Evolutionary conservation across 345 rosid species (phyloP).

Genomic region (Passiflora organensis): DNA sequence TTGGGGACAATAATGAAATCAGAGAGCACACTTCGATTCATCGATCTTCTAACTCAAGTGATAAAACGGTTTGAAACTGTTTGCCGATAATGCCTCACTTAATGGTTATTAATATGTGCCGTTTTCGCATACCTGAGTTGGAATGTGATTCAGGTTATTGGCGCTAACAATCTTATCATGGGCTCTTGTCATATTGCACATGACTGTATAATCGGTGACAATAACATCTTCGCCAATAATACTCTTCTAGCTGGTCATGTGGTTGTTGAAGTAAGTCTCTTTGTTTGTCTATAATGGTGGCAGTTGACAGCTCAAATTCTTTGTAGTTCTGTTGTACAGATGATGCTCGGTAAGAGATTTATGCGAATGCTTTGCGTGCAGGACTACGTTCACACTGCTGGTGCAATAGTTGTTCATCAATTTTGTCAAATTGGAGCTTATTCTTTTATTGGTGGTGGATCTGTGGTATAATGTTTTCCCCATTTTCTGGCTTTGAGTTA

Average conservation of each 20-base stretch:
- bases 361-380: slow-evolving; percentile 35
- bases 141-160: slow-evolving; percentile 61
- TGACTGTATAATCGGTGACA: slow-evolving; percentile 82
- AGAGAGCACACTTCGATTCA: slow-evolving; percentile 84
- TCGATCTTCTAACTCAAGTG: slow-evolving; percentile 74
- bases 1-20: slow-evolving; percentile 83
- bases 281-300: not conserved
- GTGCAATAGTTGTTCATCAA: slow-evolving; percentile 79
- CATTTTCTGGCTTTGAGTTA: slow-evolving; percentile 1
- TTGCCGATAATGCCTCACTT: not conserved
- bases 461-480: slow-evolving; percentile 55
- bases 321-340: not conserved
- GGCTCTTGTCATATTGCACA: slow-evolving; percentile 97
- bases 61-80: slow-evolving; percentile 48
- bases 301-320: not conserved
- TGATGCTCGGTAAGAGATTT: slow-evolving; percentile 20
- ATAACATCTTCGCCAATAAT: slow-evolving; percentile 79
- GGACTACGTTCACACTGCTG: slow-evolving; percentile 83
- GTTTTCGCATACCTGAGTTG: too few relatives aligned
- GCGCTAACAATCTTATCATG: slow-evolving; percentile 86
- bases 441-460: slow-evolving; percentile 88
- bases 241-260: slow-evolving; percentile 96
- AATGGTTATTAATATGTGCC: not conserved
- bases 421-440: slow-evolving; percentile 77
- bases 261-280: slow-evolving; percentile 60